Conservation (phyloP, 345 rosid genomes). For the Eucalyptus marginata region DNA sequence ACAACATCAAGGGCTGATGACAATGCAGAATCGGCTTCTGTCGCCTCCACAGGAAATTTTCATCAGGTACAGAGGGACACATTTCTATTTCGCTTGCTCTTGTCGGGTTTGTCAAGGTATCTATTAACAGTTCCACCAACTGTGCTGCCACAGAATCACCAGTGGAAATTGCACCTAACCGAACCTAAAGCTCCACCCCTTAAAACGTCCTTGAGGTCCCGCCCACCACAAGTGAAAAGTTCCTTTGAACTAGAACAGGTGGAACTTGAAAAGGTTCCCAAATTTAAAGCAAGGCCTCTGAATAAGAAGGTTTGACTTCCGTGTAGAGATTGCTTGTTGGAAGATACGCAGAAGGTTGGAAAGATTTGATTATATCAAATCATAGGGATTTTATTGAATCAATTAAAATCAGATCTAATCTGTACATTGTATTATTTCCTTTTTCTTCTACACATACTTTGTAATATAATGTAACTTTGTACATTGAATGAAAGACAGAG, state of each 20-base stretch:
- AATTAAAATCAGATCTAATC: too few relatives aligned
- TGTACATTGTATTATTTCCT: too few relatives aligned
- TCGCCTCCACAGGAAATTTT: slow-evolving; percentile 62
- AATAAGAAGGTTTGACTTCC: slow-evolving; percentile 62
- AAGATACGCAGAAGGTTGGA: too few relatives aligned
- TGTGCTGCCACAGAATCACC: slow-evolving; percentile 22
- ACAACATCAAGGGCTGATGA: slow-evolving; percentile 73
- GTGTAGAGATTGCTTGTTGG: background rate
- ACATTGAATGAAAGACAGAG: too few relatives aligned
- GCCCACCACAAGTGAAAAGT: slow-evolving; percentile 68
- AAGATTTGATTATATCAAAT: too few relatives aligned
- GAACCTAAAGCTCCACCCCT: slow-evolving; percentile 77
- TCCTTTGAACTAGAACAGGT: slow-evolving; percentile 78
- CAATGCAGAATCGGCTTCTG: slow-evolving; percentile 69
- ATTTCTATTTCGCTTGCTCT: background rate
- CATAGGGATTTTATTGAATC: too few relatives aligned
- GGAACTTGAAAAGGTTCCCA: slow-evolving; percentile 82
- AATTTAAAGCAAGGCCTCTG: slow-evolving; percentile 89
- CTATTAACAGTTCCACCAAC: background rate
- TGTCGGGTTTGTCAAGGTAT: background rate
- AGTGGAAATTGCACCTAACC: slow-evolving; percentile 58
- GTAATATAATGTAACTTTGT: too few relatives aligned
- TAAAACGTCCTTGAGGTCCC: slow-evolving; percentile 80
- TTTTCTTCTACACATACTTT: too few relatives aligned
- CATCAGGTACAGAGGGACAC: slow-evolving; percentile 34